Percentiles rank a stretch among this genome's conserved stretches.
phyloP scores from a whole-genome alignment of 805 yeast genomes.

The Metschnikowia corniflorae region DNA sequence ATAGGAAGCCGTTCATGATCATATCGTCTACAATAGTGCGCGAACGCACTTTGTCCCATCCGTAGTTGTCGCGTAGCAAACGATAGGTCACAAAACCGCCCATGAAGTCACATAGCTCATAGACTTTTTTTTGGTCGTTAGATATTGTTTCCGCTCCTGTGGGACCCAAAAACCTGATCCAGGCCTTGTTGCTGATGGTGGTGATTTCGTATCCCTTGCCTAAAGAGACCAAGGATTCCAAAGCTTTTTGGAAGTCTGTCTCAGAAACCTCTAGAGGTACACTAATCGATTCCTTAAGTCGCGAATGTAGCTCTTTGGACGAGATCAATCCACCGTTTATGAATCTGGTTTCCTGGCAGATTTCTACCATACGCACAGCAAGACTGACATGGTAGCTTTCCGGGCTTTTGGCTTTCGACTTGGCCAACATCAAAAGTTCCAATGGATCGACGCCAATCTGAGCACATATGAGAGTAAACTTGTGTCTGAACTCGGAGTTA shows the following conservation, averaged over 20 bases:
- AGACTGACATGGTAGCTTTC: constrained; percentile 64
- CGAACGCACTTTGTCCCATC: constrained; percentile 67
- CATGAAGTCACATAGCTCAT: constrained; percentile 71
- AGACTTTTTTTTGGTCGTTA: constrained; percentile 63
- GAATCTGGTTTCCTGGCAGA: constrained; percentile 64
- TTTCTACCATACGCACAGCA: constrained; percentile 70
- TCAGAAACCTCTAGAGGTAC: constrained; percentile 33
- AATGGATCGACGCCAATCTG: constrained; percentile 85
- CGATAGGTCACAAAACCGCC: constrained; percentile 68
- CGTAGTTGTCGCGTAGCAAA: constrained; percentile 66
- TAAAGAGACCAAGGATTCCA: constrained; percentile 49
- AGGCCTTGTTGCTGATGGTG: constrained; percentile 46
- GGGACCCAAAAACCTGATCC: constrained; percentile 40
- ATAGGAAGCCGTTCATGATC: constrained; percentile 76
- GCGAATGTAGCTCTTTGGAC: constrained; percentile 39
- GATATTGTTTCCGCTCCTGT: constrained; percentile 27
- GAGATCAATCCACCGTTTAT: constrained; percentile 81
- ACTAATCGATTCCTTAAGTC: constrained; percentile 27
- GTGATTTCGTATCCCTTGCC: constrained; percentile 73
- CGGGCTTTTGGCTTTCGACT: constrained; percentile 23
- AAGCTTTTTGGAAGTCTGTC: constrained; percentile 54
- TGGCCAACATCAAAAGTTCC: constrained; percentile 28
- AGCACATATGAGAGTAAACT: constrained; percentile 72
- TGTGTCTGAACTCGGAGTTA: constrained; percentile 61
- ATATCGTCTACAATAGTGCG: constrained; percentile 67